Base-by-base conservation (phyloP, 805 yeast genomes). In the Myxozyma melibiosi region DNA sequence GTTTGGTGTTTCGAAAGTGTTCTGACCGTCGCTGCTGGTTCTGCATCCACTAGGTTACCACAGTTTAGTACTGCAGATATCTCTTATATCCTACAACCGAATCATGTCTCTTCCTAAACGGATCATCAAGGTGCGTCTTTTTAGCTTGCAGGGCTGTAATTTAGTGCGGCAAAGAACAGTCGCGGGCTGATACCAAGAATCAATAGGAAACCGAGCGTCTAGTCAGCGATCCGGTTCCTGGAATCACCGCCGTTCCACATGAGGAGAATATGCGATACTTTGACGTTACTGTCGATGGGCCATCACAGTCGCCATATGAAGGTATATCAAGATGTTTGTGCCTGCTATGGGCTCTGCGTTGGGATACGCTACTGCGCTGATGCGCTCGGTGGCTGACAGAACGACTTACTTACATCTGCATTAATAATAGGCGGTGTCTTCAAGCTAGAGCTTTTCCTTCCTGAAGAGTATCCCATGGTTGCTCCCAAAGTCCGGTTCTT, bases 401-500 rank as follows among this genome's bases (percentile, higher is more conserved):
- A n/a, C n/a, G n/a, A n/a, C n/a, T n/a, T n/a, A n/a, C n/a, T n/a
- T 33, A 46, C 9, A 24, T 13, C 2, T 20, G 22, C 6, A 20
- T 18, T 20, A 5, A 4, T 22, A 24, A 4, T 33, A 62, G 77
- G 78, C 38, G 88, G 88, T 28, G 67, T 75, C 2, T 94, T 94
- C 76, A 79, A 86, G 64, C 76, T 94, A 57, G 99, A 94, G 72
- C 76, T 94, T 62, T 94, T 80, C 69, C 74, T 94, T 62, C 98
- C 99, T 1, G 97, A 94, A 69, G 99, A 94, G 69, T 94, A 94
- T 72, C 99, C 99, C 11, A 87, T 63, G 66, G 62, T 63, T 68
- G 96, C 99, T 0, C 99, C 99, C 50, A 91, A 90, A 70, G 95
- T 94, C 52, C 80, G 99, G 57, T 94, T 94, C 67, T 75, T 94